Evolutionary conservation across 176 grass and related monocot genomes (phyloP), one percentile per base, ranked within the genome.

Genomic region (Zoysia pacifica): DNA sequence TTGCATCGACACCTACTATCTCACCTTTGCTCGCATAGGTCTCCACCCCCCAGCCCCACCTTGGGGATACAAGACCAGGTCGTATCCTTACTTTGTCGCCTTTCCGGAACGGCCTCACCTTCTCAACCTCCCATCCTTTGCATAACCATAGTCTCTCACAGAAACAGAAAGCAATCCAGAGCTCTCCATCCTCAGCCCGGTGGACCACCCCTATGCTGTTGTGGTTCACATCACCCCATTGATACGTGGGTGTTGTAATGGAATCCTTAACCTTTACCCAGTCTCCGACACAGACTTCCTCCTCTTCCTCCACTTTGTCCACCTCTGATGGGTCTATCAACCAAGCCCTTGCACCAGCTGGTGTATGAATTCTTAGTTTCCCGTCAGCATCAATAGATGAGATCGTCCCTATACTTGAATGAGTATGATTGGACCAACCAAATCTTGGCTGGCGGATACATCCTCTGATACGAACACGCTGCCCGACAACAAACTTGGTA

Each of bases 31-130:
- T 99, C 1, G 86, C 88, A 45, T 68, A 91, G 39, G 91, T 99
- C 86, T 99, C 97, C 90, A 88, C 84, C 38, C 93, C 93, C 97
- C 97, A 99, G 44, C 97, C 93, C 97, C 97, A 99, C 62, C 97
- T 81, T 15, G 93, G 97, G 49, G 89, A 86, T 77, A 90, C 82
- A 72, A 96, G 83, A 79, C 97, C 93, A 9, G 93, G 88, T 72
- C 82, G 90, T 69, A 99, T 89, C 69, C 80, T 81, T 64, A 96
- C 80, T 76, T 48, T 96, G 77, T 99, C 97, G 0, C 97, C 89
- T 51, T 82, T 76, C 52, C 74, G 88, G 76, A 99, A 99, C 78
- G 93, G 75, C 71, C 90, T 86, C 41, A 99, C 93, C 72, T 93
- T 94, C 61, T 95, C 88, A 48, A 99, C 85, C 55, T 99, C 97